Evolutionary conservation across 257 asterid genomes (phyloP).

Genomic region (Solanum dulcamara): DNA sequence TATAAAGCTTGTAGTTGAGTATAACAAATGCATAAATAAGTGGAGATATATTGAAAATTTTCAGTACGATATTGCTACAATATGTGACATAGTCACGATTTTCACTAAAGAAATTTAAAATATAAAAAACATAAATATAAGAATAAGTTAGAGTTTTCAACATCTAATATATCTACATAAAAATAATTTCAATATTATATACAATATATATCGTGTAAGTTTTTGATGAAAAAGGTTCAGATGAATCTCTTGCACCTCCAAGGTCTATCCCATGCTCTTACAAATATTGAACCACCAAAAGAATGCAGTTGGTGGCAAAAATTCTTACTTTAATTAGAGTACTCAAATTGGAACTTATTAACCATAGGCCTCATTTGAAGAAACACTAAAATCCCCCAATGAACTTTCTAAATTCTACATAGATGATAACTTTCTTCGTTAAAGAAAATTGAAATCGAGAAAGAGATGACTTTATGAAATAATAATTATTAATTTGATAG

Average conservation of each 20-base stretch:
- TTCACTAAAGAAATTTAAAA: background rate
- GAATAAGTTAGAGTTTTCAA: background rate
- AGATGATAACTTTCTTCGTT: background rate
- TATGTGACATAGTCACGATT: background rate
- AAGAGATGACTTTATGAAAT: background rate
- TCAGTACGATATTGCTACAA: background rate
- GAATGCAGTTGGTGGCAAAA: background rate
- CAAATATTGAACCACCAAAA: background rate
- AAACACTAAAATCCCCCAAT: background rate
- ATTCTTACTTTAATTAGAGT: background rate
- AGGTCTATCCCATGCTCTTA: background rate
- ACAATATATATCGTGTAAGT: background rate
- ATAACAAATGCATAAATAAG: background rate
- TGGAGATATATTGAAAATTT: background rate
- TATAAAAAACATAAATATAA: background rate
- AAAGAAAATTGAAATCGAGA: background rate
- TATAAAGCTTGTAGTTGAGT: background rate
- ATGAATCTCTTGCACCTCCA: background rate
- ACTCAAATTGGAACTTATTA: fast-evolving
- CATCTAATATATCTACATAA: background rate
- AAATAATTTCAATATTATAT: background rate
- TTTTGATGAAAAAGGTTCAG: background rate
- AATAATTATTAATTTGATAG: background rate
- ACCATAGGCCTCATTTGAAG: background rate
- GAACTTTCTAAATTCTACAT: background rate